Conservation (phyloP, 768 basidiomycete species). For the Calocybe indica region DNA sequence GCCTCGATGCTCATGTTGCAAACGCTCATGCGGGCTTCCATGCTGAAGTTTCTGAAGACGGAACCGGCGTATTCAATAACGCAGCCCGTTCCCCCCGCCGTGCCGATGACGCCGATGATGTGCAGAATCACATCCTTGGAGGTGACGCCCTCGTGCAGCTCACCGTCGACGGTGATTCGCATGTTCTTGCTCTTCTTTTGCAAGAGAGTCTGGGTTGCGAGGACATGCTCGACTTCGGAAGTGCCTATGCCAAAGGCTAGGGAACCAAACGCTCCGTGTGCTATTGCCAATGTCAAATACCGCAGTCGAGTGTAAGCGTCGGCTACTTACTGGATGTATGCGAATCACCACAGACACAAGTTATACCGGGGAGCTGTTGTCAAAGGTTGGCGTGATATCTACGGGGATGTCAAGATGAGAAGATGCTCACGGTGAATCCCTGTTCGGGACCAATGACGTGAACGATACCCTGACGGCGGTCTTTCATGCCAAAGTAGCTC, state of each 20-base stretch:
- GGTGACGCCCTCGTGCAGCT: slow-evolving; percentile 72
- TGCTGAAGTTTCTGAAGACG: slow-evolving; percentile 76
- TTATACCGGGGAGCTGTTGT: slow-evolving; percentile 63
- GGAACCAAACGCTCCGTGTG: slow-evolving; percentile 90
- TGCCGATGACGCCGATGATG: slow-evolving; percentile 87
- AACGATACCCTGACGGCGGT: slow-evolving; percentile 87
- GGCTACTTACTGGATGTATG: slow-evolving; percentile 76
- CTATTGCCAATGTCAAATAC: slow-evolving; percentile 25
- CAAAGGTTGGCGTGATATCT: slow-evolving; percentile 2
- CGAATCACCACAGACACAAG: slow-evolving; percentile 89
- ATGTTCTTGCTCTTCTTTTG: slow-evolving; percentile 91
- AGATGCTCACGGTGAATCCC: slow-evolving; percentile 68
- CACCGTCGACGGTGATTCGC: slow-evolving; percentile 84
- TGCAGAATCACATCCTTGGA: slow-evolving; percentile 90
- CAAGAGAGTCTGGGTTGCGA: slow-evolving; percentile 85
- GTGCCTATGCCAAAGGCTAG: slow-evolving; percentile 93
- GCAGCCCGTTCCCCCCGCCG: slow-evolving; percentile 89
- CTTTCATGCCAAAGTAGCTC: slow-evolving; percentile 88
- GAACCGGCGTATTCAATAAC: slow-evolving; percentile 93
- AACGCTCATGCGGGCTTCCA: slow-evolving; percentile 88
- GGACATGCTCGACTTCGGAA: slow-evolving; percentile 91
- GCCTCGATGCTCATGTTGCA: slow-evolving; percentile 97
- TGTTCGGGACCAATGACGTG: slow-evolving; percentile 93
- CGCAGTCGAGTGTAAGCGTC: slow-evolving; percentile 1
- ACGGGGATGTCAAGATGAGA: neutral